Base-by-base conservation (phyloP, 176 grass and related monocot genomes). In the Echinochloa phyllopogon region DNA sequence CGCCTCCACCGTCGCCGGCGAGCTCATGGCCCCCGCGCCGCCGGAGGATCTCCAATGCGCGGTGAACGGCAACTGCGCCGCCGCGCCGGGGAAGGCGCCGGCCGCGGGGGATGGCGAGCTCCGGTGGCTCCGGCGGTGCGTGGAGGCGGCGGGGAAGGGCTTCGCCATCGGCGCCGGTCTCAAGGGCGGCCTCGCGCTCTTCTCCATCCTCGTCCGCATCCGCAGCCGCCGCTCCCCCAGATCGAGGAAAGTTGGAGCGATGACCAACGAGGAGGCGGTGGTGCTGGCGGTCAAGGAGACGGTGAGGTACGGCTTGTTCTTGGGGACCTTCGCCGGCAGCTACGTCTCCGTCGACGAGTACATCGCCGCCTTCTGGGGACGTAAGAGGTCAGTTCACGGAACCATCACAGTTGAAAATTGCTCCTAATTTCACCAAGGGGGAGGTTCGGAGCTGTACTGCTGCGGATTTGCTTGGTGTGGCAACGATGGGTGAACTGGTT, bases 311-410 rank as follows among this genome's bases (percentile, higher is more conserved):
- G 96, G 96, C 56, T 63, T 94, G 80, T 99, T 99, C 86, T 76
- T 99, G 37, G 93, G 96, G 60, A 91, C 91, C 23, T 94, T 99
- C 84, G 96, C 89, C n/a, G 96, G 96, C 27, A 89, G 89, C 73
- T 99, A 86, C 86, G 93, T 92, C 88, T 99, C 93, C 20, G 91
- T 99, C 21, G 93, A 99, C 24, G 96, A 99, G 82, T 86, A 89
- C 55, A 96, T 99, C 76, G 87, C 91, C 59, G 93, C 91, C 47
- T 69, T 96, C 36, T 93, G 93, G 88, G 96, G 93, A 25, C 91
- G 88, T 44, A 89, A 94, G 51, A 95, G 89, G 96, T 99, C 61
- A 69, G 73, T 16, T 77, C 13, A 58, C 24, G 44, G 39, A 48
- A 69, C 29, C 41, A 50, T 53, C 25, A 13, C 21, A 4, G 15